These are phyloP conservation scores for Amphibolis antarctica DNA, from an alignment of 106 monocot species.

Conservation along the genomic window DNA sequence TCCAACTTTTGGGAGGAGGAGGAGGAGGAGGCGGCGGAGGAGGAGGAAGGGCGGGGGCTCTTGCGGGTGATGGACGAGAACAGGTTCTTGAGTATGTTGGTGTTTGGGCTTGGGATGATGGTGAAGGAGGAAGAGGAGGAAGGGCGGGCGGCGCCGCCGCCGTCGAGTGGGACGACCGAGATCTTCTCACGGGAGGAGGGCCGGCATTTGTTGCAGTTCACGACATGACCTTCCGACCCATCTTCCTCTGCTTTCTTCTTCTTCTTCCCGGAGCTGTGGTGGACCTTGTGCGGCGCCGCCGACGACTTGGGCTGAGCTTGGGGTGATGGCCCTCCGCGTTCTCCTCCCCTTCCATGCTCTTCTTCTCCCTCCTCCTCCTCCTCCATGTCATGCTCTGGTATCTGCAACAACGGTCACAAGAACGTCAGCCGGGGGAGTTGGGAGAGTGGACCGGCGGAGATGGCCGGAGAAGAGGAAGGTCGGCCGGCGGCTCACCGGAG, in stretches of 20 bases:
- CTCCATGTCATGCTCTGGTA: slow-evolving; percentile 6
- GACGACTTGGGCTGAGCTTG: neutral
- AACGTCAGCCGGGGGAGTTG: neutral
- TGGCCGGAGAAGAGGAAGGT: neutral
- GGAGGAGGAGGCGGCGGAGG: slow-evolving; percentile 6
- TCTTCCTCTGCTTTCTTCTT: neutral
- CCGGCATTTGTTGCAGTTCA: slow-evolving; percentile 67
- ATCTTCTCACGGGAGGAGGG: slow-evolving; percentile 49
- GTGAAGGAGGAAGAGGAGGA: slow-evolving; percentile 7
- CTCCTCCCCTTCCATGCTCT: neutral
- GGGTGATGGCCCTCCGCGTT: neutral
- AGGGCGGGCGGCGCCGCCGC: neutral
- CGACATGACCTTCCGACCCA: slow-evolving; percentile 8
- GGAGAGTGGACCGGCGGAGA: neutral
- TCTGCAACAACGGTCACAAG: slow-evolving; percentile 5
- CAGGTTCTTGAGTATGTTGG: slow-evolving; percentile 25
- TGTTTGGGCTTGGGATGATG: slow-evolving; percentile 11
- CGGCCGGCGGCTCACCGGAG: neutral
- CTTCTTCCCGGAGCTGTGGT: slow-evolving; percentile 20
- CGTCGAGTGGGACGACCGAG: slow-evolving; percentile 40
- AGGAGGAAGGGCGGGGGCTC: slow-evolving; percentile 18
- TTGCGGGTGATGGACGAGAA: slow-evolving; percentile 18
- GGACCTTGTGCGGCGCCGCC: slow-evolving; percentile 6
- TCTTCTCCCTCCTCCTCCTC: neutral
- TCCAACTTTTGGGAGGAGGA: neutral